These are phyloP conservation scores for Neocucurbitaria cava DNA, from an alignment of 2,329 filamentous ascomycete species.

Conservation along the genomic window DNA sequence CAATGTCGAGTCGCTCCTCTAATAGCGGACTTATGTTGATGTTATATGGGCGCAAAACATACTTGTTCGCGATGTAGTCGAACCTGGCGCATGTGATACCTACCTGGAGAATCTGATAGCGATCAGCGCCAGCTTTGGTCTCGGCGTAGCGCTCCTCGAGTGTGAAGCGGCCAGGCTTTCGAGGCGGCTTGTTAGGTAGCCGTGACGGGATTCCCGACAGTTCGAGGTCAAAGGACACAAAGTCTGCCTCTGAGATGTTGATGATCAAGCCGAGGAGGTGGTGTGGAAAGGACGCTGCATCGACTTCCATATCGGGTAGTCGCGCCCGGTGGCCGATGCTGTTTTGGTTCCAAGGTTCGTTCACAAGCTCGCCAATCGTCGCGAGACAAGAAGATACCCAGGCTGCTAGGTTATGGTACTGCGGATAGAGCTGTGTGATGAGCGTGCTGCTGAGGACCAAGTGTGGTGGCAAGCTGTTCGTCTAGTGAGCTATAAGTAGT, in stretches of 20 bases:
- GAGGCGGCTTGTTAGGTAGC: slow-evolving; percentile 47
- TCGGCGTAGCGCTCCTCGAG: slow-evolving; percentile 69
- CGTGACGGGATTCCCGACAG: slow-evolving; percentile 66
- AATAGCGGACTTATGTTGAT: slow-evolving; percentile 66
- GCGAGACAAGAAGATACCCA: neutral
- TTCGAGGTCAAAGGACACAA: slow-evolving; percentile 71
- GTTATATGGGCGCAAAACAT: slow-evolving; percentile 69
- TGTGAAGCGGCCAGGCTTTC: slow-evolving; percentile 52
- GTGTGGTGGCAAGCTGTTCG: slow-evolving; percentile 9
- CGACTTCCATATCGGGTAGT: slow-evolving; percentile 62
- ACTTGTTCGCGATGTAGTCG: slow-evolving; percentile 56
- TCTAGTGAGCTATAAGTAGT: slow-evolving; percentile 10
- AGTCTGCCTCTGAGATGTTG: slow-evolving; percentile 64
- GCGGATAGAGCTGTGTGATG: neutral
- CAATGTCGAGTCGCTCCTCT: slow-evolving; percentile 61
- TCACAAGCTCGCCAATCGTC: neutral
- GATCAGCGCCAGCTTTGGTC: slow-evolving; percentile 65
- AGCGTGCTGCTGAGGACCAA: neutral
- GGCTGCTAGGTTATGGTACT: neutral
- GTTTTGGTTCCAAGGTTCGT: neutral
- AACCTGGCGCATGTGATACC: slow-evolving; percentile 71
- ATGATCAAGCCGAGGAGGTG: slow-evolving; percentile 64
- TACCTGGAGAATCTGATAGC: slow-evolving; percentile 69
- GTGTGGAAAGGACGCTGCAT: slow-evolving; percentile 56
- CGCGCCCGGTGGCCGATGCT: neutral